These are phyloP conservation scores for Hippophae rhamnoides DNA, from an alignment of 306 rosid species.

Conservation along the genomic window DNA sequence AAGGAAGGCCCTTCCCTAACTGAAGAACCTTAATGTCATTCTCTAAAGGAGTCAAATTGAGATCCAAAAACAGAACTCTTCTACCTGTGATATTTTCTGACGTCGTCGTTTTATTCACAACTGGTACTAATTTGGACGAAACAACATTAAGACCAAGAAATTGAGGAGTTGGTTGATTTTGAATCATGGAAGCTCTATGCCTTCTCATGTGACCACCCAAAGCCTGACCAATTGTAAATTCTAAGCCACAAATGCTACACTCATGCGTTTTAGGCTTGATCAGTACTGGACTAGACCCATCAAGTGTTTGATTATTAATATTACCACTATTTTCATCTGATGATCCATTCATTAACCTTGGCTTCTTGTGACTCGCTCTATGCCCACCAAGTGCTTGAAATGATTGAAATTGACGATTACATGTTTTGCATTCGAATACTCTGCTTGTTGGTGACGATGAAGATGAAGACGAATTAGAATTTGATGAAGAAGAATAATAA, in stretches of 20 bases:
- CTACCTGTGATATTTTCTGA: slow-evolving; percentile 3
- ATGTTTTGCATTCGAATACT: slow-evolving; percentile 90
- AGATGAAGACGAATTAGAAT: slow-evolving; percentile 2
- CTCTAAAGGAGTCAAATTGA: slow-evolving; percentile 88
- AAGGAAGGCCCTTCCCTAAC: slow-evolving; percentile 39
- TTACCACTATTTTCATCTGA: slow-evolving; percentile 3
- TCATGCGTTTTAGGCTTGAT: slow-evolving; percentile 77
- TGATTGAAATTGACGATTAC: slow-evolving; percentile 71
- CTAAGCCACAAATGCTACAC: slow-evolving; percentile 79
- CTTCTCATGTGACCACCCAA: slow-evolving; percentile 97
- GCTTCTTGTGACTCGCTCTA: slow-evolving; percentile 93
- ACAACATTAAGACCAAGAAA: slow-evolving; percentile 3
- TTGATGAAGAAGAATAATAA: no score
- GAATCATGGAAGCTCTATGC: slow-evolving; percentile 44
- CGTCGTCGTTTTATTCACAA: slow-evolving; percentile 20
- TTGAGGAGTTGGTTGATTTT: slow-evolving; percentile 8
- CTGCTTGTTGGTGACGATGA: slow-evolving; percentile 22
- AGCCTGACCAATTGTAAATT: slow-evolving; percentile 89
- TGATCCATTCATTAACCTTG: slow-evolving; percentile 32
- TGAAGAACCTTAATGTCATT: slow-evolving; percentile 60
- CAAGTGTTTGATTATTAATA: slow-evolving; percentile 5
- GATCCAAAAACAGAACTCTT: slow-evolving; percentile 56
- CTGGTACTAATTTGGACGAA: slow-evolving; percentile 10
- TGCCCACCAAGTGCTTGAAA: slow-evolving; percentile 98
- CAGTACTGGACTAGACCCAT: slow-evolving; percentile 7